Conservation (phyloP, 2,329 filamentous ascomycete species). For the Colletotrichum phormii region DNA sequence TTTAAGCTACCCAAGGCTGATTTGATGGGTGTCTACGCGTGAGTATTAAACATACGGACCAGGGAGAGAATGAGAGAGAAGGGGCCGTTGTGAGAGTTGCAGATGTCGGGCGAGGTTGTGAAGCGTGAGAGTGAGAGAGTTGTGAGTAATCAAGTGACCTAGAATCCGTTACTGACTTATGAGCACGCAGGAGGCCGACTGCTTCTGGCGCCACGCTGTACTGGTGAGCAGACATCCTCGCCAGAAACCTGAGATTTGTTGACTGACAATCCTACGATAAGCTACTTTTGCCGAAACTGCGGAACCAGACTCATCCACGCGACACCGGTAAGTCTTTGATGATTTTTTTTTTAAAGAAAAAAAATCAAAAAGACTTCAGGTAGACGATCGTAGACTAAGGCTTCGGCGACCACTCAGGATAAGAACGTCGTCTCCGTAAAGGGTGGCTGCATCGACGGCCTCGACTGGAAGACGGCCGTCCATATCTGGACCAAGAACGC, state of each 20-base stretch:
- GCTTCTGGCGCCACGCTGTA: slow-evolving; percentile 67
- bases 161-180: slow-evolving; percentile 24
- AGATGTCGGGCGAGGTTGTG: not conserved
- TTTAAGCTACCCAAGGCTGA: slow-evolving; percentile 66
- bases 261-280: slow-evolving; percentile 40
- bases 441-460: slow-evolving; percentile 72
- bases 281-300: slow-evolving; percentile 75
- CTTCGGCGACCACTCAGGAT: slow-evolving; percentile 47
- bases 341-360: too few relatives aligned
- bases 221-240: slow-evolving; percentile 55
- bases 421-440: slow-evolving; percentile 74
- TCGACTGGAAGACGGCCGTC: slow-evolving; percentile 70
- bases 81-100: not conserved
- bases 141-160: not conserved
- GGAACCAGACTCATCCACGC: slow-evolving; percentile 74
- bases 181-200: slow-evolving; percentile 63
- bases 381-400: too few relatives aligned
- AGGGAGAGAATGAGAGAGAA: not conserved
- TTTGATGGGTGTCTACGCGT: slow-evolving; percentile 66
- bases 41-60: slow-evolving; percentile 42
- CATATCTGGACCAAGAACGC: slow-evolving; percentile 78
- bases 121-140: not conserved
- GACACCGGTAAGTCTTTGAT: slow-evolving; percentile 64
- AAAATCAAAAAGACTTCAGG: too few relatives aligned
- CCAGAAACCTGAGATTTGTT: too few relatives aligned